phyloP scores from a whole-genome alignment of 1,284 basidiomycete genomes.

The Tilletia walkeri region DNA sequence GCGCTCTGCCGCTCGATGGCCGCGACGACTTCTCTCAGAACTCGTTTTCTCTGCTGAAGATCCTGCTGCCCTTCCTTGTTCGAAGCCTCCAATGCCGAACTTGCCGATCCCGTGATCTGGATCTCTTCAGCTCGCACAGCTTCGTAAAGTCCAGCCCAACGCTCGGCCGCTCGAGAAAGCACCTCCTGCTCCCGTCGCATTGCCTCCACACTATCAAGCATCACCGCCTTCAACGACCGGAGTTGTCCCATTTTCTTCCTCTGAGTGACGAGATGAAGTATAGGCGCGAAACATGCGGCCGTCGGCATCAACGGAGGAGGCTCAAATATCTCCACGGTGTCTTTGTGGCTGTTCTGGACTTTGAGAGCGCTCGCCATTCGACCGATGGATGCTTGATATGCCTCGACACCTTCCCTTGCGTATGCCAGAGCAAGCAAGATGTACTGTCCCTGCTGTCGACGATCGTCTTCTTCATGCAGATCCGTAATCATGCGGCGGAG shows the following conservation, averaged over 20 bases:
- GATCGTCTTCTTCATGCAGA: slow-evolving; percentile 27
- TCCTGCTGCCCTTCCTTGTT: not conserved
- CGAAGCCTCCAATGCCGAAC: not conserved
- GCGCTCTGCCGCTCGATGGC: not conserved
- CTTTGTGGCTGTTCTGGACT: slow-evolving; percentile 18
- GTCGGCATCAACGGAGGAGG: slow-evolving; percentile 37
- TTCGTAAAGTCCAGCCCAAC: not conserved
- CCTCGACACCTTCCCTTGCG: slow-evolving; percentile 30
- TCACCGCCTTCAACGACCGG: slow-evolving; percentile 24
- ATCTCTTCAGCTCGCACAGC: not conserved
- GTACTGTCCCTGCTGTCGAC: slow-evolving; percentile 32
- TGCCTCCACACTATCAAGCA: not conserved
- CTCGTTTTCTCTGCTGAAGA: not conserved
- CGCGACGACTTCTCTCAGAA: not conserved
- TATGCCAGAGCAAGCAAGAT: slow-evolving; percentile 26
- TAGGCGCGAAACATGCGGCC: slow-evolving; percentile 31
- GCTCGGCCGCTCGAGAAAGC: not conserved
- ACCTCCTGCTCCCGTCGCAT: not conserved
- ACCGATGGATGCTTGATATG: slow-evolving; percentile 25
- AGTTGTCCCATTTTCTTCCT: slow-evolving; percentile 25
- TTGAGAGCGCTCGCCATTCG: slow-evolving; percentile 28
- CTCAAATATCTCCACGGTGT: slow-evolving; percentile 21
- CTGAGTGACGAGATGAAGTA: slow-evolving; percentile 29
- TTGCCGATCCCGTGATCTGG: too few species aligned
- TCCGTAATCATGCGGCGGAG: not conserved